These are phyloP conservation scores for Aspergillus sparsus DNA, from an alignment of 495 filamentous ascomycete species.

Conservation along the genomic window DNA sequence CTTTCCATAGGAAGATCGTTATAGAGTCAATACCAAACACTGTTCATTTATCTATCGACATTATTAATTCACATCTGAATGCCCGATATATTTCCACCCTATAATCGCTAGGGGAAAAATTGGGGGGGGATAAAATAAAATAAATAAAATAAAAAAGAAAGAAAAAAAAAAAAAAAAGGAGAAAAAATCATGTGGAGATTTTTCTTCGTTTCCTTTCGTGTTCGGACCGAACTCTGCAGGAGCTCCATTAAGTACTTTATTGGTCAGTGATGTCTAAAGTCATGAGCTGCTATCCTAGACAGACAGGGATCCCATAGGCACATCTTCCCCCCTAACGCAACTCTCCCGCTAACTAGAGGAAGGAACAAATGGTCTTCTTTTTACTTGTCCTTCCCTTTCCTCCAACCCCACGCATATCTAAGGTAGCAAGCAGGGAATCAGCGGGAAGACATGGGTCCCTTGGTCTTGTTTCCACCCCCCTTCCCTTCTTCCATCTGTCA, in stretches of 20 bases:
- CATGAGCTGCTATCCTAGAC: neutral
- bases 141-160: neutral
- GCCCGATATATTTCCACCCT: no score
- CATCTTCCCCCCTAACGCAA: slow-evolving; percentile 2
- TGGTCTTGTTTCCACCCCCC: slow-evolving; percentile 5
- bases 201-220: neutral
- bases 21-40: no score
- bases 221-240: slow-evolving; percentile 7
- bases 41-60: no score
- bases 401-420: neutral
- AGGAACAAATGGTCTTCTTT: slow-evolving; percentile 3
- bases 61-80: no score
- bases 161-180: neutral
- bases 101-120: no score
- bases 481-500: slow-evolving; percentile 11
- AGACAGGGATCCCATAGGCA: slow-evolving; percentile 1
- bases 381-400: slow-evolving; percentile 6
- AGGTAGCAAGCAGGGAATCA: slow-evolving; percentile 16
- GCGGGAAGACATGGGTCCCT: slow-evolving; percentile 17
- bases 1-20: no score
- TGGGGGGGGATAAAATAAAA: no score
- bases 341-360: neutral
- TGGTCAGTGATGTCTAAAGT: neutral
- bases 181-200: slow-evolving; percentile 1
- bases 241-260: neutral